A percentile compares a stretch with the other conserved stretches of the same genome.
Evolutionary conservation across 2,329 filamentous ascomycete species (phyloP).

Genomic region (Lanzia echinophila): DNA sequence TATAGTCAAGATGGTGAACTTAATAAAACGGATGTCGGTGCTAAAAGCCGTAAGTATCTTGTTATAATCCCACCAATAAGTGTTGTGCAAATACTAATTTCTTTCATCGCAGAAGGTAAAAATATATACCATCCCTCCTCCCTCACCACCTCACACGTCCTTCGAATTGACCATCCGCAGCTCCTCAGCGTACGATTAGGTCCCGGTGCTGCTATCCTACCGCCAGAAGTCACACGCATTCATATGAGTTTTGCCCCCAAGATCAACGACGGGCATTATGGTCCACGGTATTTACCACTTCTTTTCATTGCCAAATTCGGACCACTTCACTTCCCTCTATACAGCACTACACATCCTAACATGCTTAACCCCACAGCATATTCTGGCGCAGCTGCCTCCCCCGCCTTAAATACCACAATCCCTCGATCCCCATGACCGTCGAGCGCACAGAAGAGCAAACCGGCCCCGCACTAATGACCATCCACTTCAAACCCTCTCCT

Average conservation of each 20-base stretch:
- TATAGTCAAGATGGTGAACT: conserved; percentile 41
- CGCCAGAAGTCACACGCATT: conserved; percentile 67
- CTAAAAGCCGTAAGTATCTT: conserved; percentile 58
- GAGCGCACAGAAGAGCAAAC: conserved; percentile 56
- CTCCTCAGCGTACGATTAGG: conserved; percentile 71
- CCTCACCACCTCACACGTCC: background rate
- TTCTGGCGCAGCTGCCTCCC: conserved; percentile 84
- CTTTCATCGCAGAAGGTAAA: conserved; percentile 38
- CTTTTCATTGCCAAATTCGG: background rate
- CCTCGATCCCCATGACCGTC: conserved; percentile 73
- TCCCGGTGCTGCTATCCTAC: conserved; percentile 75
- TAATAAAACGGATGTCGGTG: conserved; percentile 66
- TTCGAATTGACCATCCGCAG: conserved; percentile 31
- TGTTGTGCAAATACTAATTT: conserved; percentile 14
- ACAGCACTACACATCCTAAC: conserved; percentile 3
- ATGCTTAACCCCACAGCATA: conserved; percentile 48
- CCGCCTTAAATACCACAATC: conserved; percentile 91
- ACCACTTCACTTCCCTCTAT: conserved; percentile 13
- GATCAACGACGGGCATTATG: conserved; percentile 61
- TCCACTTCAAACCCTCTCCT: conserved; percentile 48
- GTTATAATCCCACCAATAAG: background rate
- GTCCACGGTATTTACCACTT: conserved; percentile 52
- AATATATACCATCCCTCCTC: conserved; percentile 7
- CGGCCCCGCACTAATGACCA: conserved; percentile 53
- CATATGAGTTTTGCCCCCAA: conserved; percentile 63